Base-by-base conservation (phyloP, 2,329 filamentous ascomycete genomes). In the Zasmidium cellare region DNA sequence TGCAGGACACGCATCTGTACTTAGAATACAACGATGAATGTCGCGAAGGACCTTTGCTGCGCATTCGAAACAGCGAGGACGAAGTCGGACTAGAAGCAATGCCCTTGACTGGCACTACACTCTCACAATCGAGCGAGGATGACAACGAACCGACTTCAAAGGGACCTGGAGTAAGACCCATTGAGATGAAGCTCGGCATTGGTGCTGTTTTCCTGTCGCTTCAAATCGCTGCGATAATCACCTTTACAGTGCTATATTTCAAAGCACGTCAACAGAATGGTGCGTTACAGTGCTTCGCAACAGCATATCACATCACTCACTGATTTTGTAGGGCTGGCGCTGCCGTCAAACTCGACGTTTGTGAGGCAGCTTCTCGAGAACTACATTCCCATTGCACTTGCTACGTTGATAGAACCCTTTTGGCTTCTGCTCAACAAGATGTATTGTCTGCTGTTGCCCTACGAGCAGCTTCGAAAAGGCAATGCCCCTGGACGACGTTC, bases 351-450 rank as follows among this genome's bases (percentile, higher is more conserved):
- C 0, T 73, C 68, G n/a, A 65, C 62, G 0, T 62, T 80, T 24
- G 66, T 78, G 0, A 70, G 72, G 14, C 75, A 80, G 31, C 47
- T 80, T 0, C 18, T 80, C 0, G 71, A 77, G 46, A 79, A 77
- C 47, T 86, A 85, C 50, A 68, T 86, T 0, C 84, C 84, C 0
- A 85, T 82, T 0, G 73, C 77, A 0, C 71, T 86, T 2, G 80
- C 83, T 0, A 86, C 84, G 0, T 53, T 85, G 0, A 72, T 86
- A 0, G 84, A 87, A 35, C 84, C 84, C 0, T 75, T 82, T 1
- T 85, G 84, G 80, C 70, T 84, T 0, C 64, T 86, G 0, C 56
- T 87, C 0, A 86, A 84, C 45, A 75, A 84, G 0, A 54, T 82
- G 0, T 62, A 85, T 0, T 85, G 82, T 44, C 65, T 85, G 9